Evolutionary conservation across 768 basidiomycete species (phyloP).

Genomic region (Trichaptum fuscoviolaceum): DNA sequence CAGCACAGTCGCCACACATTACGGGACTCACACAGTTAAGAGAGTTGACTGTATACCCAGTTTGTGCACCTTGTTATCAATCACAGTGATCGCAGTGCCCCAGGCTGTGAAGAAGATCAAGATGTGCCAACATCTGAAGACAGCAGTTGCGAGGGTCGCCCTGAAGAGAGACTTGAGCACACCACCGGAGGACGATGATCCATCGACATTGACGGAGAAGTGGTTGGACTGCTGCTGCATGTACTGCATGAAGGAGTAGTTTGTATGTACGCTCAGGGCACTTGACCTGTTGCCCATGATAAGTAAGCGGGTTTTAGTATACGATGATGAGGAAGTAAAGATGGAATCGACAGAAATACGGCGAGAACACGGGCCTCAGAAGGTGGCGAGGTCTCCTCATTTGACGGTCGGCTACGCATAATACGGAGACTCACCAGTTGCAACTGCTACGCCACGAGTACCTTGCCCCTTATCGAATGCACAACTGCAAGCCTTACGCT

Average conservation of each 20-base stretch:
- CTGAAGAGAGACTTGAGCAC: slow-evolving; percentile 28
- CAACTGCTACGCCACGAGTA: background rate
- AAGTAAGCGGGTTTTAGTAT: background rate
- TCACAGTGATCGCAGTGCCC: slow-evolving; percentile 51
- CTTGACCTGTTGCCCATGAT: background rate
- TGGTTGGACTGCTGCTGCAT: background rate
- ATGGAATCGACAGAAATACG: background rate
- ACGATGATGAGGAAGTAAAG: background rate
- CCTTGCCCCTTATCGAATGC: background rate
- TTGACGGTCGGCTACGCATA: background rate
- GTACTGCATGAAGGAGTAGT: slow-evolving; percentile 1
- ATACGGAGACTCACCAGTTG: background rate
- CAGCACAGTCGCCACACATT: background rate
- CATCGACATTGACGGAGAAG: background rate
- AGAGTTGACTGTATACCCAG: slow-evolving; percentile 46
- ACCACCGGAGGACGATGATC: background rate
- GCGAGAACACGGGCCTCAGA: background rate
- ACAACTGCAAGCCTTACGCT: background rate
- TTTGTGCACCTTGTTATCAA: slow-evolving; percentile 39
- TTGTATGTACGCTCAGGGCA: background rate
- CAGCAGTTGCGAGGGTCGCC: slow-evolving; percentile 35
- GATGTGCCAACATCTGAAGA: slow-evolving; percentile 63
- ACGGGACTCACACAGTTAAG: slow-evolving; percentile 56
- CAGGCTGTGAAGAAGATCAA: slow-evolving; percentile 60
- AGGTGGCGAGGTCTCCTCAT: background rate